phyloP scores from a whole-genome alignment of 2,329 filamentous ascomycete species.

The Cercospora berteroae region DNA sequence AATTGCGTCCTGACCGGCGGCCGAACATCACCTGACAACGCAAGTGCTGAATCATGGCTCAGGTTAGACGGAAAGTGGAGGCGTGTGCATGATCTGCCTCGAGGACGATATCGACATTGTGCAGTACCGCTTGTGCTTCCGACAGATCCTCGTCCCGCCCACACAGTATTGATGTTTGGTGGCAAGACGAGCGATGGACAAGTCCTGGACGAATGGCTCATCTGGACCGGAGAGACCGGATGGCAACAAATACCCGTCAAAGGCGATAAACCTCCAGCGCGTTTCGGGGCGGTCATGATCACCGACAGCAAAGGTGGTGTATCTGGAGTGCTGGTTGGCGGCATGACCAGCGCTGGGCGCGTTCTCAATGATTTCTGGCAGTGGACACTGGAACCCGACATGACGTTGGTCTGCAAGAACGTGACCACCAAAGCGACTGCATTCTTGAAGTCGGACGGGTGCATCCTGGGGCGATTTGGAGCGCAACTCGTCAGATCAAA shows the following conservation, averaged over 20 bases:
- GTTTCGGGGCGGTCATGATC: conserved; percentile 59
- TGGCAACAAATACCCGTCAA: conserved; percentile 49
- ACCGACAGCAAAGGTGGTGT: conserved; percentile 36
- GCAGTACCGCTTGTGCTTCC: conserved; percentile 49
- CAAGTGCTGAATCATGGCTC: conserved; percentile 73
- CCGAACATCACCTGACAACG: conserved; percentile 69
- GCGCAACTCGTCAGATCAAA: conserved; percentile 50
- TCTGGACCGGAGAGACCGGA: conserved; percentile 50
- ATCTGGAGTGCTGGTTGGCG: conserved; percentile 67
- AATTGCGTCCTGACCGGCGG: conserved; percentile 71
- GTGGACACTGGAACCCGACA: conserved; percentile 53
- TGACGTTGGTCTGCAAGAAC: conserved; percentile 41
- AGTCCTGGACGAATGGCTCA: conserved; percentile 44
- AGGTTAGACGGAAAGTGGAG: conserved; percentile 64
- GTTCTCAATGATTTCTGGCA: conserved; percentile 62
- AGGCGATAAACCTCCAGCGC: conserved; percentile 44
- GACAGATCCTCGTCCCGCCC: conserved; percentile 33
- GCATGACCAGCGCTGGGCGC: conserved; percentile 63
- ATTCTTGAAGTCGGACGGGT: conserved; percentile 30
- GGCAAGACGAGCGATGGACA: conserved; percentile 46
- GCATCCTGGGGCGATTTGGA: conserved; percentile 48
- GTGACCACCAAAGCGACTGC: conserved; percentile 28
- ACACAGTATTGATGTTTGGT: conserved; percentile 47
- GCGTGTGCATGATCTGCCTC: conserved; percentile 62
- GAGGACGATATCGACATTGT: conserved; percentile 73